phyloP scores from a whole-genome alignment of 257 asterid genomes.

The Paraleonurus japonicus region DNA sequence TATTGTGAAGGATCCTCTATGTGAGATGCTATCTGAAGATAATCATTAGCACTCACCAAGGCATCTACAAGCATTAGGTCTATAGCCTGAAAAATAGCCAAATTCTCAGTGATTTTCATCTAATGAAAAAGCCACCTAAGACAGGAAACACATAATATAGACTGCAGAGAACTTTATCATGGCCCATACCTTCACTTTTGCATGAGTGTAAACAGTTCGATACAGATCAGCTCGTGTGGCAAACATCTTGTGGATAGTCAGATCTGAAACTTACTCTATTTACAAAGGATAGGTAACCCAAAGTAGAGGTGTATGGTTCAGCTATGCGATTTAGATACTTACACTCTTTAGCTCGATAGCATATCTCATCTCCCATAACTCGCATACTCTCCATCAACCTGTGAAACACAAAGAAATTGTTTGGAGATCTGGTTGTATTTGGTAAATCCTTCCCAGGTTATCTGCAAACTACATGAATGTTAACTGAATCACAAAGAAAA shows the following conservation, averaged over 20 bases:
- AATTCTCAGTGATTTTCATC: constrained; percentile 5
- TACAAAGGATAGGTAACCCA: constrained; percentile 22
- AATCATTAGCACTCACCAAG: constrained; percentile 71
- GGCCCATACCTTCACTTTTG: constrained; percentile 80
- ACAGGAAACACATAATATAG: background rate
- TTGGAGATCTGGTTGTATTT: background rate
- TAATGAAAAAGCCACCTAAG: background rate
- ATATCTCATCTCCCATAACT: constrained; percentile 89
- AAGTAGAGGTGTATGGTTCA: background rate
- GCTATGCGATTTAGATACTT: constrained; percentile 24
- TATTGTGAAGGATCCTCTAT: constrained; percentile 78
- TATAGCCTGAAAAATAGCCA: constrained; percentile 57
- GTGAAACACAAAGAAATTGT: constrained; percentile 24
- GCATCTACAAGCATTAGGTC: constrained; percentile 95
- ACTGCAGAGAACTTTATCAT: background rate
- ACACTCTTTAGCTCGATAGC: constrained; percentile 92
- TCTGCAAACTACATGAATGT: constrained; percentile 2
- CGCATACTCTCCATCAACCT: constrained; percentile 94
- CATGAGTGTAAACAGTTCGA: constrained; percentile 88
- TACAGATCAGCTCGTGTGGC: constrained; percentile 87
- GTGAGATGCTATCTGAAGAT: constrained; percentile 69
- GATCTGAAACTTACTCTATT: constrained; percentile 52
- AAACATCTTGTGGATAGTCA: constrained; percentile 82
- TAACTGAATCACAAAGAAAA: constrained; percentile 16
- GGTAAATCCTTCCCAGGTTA: background rate